phyloP scores from a whole-genome alignment of 345 rosid species.

The Viola odorata region DNA sequence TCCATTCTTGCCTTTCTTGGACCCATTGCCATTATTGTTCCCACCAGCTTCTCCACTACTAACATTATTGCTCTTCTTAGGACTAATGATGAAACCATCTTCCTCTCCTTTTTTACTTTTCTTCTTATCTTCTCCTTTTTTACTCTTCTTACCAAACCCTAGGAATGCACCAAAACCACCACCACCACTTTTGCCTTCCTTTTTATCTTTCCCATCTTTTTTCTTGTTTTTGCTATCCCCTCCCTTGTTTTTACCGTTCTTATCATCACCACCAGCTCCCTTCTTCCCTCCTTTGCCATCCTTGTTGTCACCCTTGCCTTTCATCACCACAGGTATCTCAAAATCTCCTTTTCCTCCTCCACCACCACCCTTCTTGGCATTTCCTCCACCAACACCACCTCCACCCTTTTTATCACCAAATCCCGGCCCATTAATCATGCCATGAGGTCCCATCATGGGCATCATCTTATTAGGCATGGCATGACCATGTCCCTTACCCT shows the following conservation, averaged over 20 bases:
- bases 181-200: conserved; percentile 31
- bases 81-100: conserved; percentile 5
- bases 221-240: conserved; percentile 2
- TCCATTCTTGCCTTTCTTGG: conserved; percentile 46
- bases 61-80: conserved; percentile 29
- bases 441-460: conserved; percentile 23
- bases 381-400: conserved; percentile 18
- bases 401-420: conserved; percentile 15
- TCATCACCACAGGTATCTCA: conserved; percentile 55
- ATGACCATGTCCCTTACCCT: conserved; percentile 6
- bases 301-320: conserved; percentile 30
- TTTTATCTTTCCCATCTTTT: conserved; percentile 16
- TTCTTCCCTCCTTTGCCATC: conserved; percentile 30
- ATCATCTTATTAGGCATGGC: conserved; percentile 7
- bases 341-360: conserved; percentile 18
- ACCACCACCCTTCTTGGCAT: conserved; percentile 33
- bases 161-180: conserved; percentile 42
- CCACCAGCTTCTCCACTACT: conserved; percentile 32
- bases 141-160: conserved; percentile 44
- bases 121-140: conserved; percentile 31
- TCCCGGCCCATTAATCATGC: conserved; percentile 16
- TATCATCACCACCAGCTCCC: conserved; percentile 14
- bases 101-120: conserved; percentile 14
- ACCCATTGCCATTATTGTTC: conserved; percentile 38
- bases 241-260: conserved; percentile 11